A percentile compares a stretch with the other conserved stretches of the same genome.
Evolutionary conservation across 306 rosid species (phyloP).

Genomic region (Fragaria iinumae): DNA sequence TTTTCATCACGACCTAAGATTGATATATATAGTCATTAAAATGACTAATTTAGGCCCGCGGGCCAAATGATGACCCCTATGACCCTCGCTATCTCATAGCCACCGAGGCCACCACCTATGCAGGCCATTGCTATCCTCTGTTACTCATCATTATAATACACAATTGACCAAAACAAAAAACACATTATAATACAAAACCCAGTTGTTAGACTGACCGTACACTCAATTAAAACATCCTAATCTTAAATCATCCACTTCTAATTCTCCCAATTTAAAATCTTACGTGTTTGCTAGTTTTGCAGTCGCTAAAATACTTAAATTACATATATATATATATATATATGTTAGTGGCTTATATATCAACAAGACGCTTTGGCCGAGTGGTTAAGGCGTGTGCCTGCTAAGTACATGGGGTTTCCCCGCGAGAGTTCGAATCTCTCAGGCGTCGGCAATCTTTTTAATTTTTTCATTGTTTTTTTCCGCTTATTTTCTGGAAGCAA

Average conservation of each 20-base stretch:
- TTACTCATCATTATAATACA: not conserved
- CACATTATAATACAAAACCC: not conserved
- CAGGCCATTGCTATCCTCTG: not conserved
- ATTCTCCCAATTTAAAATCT: not conserved
- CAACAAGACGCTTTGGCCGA: constrained; percentile 62
- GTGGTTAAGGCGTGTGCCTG: constrained; percentile 87
- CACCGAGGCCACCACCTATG: not conserved
- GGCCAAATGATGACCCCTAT: no score
- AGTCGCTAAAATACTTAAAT: no score
- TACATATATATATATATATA: no score
- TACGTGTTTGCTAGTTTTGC: not conserved
- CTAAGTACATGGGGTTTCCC: constrained; percentile 77
- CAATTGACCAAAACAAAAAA: not conserved
- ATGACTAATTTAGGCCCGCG: no score
- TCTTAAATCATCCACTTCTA: not conserved
- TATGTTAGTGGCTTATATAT: fast-evolving
- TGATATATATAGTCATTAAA: no score
- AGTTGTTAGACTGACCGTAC: not conserved
- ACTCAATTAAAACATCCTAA: not conserved
- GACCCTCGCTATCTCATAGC: not conserved
- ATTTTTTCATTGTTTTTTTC: no score
- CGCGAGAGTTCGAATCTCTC: constrained; percentile 65
- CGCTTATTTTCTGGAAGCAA: not conserved
- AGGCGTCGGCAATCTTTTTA: constrained; percentile 28
- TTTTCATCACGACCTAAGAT: no score